phyloP scores from a whole-genome alignment of 345 rosid genomes.

The Pistacia vera region DNA sequence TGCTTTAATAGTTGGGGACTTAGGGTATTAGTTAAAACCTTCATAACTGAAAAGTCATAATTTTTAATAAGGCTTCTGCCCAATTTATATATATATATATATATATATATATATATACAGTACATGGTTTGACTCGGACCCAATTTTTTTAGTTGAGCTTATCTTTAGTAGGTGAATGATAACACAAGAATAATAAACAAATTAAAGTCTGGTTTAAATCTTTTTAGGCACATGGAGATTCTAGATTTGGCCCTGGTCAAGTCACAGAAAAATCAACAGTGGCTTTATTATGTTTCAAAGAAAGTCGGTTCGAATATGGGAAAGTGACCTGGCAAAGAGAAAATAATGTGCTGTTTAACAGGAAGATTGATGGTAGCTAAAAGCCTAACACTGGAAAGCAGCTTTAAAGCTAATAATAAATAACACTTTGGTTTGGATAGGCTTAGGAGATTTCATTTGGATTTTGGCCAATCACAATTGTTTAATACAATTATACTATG shows the following conservation, averaged over 20 bases:
- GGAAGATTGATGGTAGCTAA: no score
- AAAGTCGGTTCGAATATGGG: conserved; percentile 1
- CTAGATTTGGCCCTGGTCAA: neutral
- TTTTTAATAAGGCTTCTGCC: neutral
- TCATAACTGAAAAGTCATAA: neutral
- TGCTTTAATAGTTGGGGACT: neutral
- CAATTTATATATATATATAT: neutral
- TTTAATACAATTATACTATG: neutral
- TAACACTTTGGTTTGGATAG: conserved; percentile 10
- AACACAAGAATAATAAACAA: neutral
- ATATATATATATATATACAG: no score
- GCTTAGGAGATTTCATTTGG: neutral
- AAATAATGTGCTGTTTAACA: conserved; percentile 7
- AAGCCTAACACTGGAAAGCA: no score
- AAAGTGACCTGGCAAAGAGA: conserved; percentile 14
- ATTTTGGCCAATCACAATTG: conserved; percentile 8
- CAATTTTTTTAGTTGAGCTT: neutral
- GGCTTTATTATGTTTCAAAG: conserved; percentile 28
- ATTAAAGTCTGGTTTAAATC: neutral
- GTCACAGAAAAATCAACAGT: neutral
- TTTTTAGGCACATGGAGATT: conserved; percentile 6
- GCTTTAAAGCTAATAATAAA: no score
- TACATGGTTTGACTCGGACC: neutral
- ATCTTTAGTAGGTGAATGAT: neutral
- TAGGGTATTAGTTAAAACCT: neutral